Evolutionary conservation across 768 basidiomycete genomes (phyloP), one percentile per base, ranked within the genome.

Genomic region (Daedaleopsis sinensis): DNA sequence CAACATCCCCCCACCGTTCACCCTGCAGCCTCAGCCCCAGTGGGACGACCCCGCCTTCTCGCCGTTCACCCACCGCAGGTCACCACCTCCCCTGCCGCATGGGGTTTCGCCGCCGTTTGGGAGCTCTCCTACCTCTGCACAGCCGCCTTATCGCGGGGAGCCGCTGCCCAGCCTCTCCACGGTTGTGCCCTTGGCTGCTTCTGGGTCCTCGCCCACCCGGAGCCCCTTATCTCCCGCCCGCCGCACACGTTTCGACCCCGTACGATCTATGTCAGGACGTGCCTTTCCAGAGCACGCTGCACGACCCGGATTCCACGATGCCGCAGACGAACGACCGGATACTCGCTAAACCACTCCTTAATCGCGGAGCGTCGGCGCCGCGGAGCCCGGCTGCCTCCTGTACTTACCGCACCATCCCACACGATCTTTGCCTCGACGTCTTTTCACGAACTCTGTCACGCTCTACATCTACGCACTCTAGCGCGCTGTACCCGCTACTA

Each of bases 1-100:
- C 19, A 64, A 58, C 55, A 70, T 82, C 42, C 75, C 81, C 0
- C 80, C 88, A 16, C 89, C 89, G 2, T 89, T 84, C 68, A 83
- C 86, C 11, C 74, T 91, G 4, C 85, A 90, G 69, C 89, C 89
- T 2, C 76, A 74, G 55, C 88, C 88, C 1, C 87, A 84, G 54
- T 90, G 89, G 88, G 83, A 87, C 71, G 79, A 63, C 76, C 75
- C 60, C 66, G 74, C 65, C 62, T 79, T 70, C 58, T 72, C 71
- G 23, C 71, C 71, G 19, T 72, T 62, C 61, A 55, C 60, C 54
- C 74, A 51, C 67, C 73, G 35, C 67, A 72, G 63, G 44, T 57
- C 61, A 39, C 48, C 59, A 24, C 50, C 59, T 18, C 54, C 46
- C 24, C 58, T 50, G 15, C 58, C 62, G 8, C 58, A 54, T 16